Conservation (phyloP, 768 basidiomycete genomes). For the Boletus rufocinnamomeus region DNA sequence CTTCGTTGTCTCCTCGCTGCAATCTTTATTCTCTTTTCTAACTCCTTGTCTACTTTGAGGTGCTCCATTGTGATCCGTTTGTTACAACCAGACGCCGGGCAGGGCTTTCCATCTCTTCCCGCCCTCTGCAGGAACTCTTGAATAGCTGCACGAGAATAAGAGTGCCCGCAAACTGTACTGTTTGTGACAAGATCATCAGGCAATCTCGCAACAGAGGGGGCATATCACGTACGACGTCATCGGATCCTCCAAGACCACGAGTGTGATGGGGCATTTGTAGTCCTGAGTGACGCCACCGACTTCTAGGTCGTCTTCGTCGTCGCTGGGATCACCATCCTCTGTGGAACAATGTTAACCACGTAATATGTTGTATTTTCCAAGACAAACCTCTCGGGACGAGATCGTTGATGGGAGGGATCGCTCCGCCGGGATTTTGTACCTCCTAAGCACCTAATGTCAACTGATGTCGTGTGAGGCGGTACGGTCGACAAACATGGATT, state of each 20-base stretch:
- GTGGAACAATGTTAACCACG: neutral
- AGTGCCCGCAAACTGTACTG: constrained; percentile 76
- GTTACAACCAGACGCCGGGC: constrained; percentile 75
- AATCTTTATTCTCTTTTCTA: constrained; percentile 64
- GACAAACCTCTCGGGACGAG: constrained; percentile 66
- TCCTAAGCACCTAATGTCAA: constrained; percentile 48
- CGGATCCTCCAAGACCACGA: constrained; percentile 67
- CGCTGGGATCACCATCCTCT: constrained; percentile 83
- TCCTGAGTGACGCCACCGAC: constrained; percentile 83
- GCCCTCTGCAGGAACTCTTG: constrained; percentile 53
- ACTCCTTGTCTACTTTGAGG: constrained; percentile 54
- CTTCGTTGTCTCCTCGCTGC: constrained; percentile 53
- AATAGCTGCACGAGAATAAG: constrained; percentile 77
- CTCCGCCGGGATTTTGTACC: constrained; percentile 58
- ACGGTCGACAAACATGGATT: constrained; percentile 57
- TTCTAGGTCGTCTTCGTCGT: constrained; percentile 87
- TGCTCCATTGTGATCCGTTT: constrained; percentile 53
- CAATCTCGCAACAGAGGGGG: neutral
- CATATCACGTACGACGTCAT: constrained; percentile 71
- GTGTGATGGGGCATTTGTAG: constrained; percentile 82
- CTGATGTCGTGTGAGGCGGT: neutral
- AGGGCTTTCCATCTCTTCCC: constrained; percentile 43
- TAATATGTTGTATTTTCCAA: no score
- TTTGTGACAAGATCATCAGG: constrained; percentile 4
- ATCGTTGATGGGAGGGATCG: constrained; percentile 78